Percentiles rank a stretch among this genome's conserved stretches.
phyloP scores from a whole-genome alignment of 164 flowering plant species.

The Vitis rotundifolia region DNA sequence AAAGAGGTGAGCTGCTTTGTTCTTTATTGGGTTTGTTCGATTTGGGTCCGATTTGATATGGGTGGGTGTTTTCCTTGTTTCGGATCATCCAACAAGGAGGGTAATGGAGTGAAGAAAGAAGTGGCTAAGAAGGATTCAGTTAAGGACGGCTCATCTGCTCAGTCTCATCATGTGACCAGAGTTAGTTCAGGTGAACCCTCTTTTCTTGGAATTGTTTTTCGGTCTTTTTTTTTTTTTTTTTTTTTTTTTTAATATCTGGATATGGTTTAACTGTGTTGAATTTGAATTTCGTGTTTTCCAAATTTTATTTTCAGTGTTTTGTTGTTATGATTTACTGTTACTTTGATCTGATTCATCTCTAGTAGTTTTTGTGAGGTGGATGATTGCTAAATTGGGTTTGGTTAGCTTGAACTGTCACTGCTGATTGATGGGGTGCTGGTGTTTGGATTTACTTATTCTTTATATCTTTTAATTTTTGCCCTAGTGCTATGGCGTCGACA shows the following conservation, averaged over 20 bases:
- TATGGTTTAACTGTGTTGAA: background rate
- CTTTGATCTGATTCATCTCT: conserved; percentile 23
- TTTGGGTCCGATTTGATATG: conserved; percentile 42
- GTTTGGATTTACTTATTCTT: conserved; percentile 1
- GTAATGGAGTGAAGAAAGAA: conserved; percentile 36
- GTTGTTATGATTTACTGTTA: conserved; percentile 5
- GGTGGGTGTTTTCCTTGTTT: conserved; percentile 74
- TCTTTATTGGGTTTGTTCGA: conserved; percentile 4
- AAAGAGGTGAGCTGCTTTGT: background rate
- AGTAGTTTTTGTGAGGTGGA: conserved; percentile 4
- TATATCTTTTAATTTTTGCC: background rate
- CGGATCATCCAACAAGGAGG: conserved; percentile 51
- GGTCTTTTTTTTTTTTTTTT: background rate
- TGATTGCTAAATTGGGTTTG: conserved; percentile 13
- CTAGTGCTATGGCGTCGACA: background rate
- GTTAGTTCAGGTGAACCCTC: conserved; percentile 41
- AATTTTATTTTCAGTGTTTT: conserved; percentile 4
- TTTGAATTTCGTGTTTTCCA: conserved; percentile 16
- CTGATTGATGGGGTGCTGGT: background rate
- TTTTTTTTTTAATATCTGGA: background rate
- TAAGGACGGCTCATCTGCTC: conserved; percentile 53
- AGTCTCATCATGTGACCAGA: conserved; percentile 45
- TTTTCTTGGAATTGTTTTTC: background rate
- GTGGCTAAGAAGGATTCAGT: conserved; percentile 48
- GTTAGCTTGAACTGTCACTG: background rate